Evolutionary conservation across 352 stramenopile species (phyloP), one percentile per base, ranked within the genome.

Genomic region (Lagenidium sp.): DNA sequence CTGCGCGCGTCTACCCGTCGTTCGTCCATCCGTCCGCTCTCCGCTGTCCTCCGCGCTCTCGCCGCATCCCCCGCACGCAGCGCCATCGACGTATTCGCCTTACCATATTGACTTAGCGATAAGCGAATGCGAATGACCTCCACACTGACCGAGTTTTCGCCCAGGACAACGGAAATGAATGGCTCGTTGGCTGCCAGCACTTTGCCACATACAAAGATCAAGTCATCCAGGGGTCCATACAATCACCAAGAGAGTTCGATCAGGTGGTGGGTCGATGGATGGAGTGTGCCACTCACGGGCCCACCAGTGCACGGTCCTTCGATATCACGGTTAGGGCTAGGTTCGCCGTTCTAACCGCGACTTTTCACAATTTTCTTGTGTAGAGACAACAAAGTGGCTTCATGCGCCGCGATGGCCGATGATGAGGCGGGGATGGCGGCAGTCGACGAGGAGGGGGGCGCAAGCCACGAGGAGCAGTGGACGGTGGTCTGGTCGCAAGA

Each of bases 41-140:
- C n/a, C 15, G 28, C 28, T 32, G 28, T 32, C 8, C 34, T 16
- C 34, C 8, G n/a, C 34, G 34, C 16, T 12, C 34, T 39, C 34
- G 13, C 28, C 28, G 8, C 28, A 32, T 32, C 28, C 28, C 28
- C n/a, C n/a, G n/a, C n/a, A n/a, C n/a, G n/a, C n/a, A n/a, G n/a
- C n/a, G n/a, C n/a, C n/a, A n/a, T 28, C 51, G 19, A 35, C 32
- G 24, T 37, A 19, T 30, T 56, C 31, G 51, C 41, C 75, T 82
- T 85, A 89, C 76, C 76, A 89, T 89, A 82, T 89, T 85, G 73
- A 89, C 76, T 86, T 80, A 74, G 73, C 75, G 73, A 85, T 82
- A 78, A 75, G 76, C 73, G 73, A 89, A 89, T 86, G 76, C 73
- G 73, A 86, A 82, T 85, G 73, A 63, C 56, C 55, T 36, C 52